Conservation (phyloP, 2,329 filamentous ascomycete genomes). For the Epichloe festucae region DNA sequence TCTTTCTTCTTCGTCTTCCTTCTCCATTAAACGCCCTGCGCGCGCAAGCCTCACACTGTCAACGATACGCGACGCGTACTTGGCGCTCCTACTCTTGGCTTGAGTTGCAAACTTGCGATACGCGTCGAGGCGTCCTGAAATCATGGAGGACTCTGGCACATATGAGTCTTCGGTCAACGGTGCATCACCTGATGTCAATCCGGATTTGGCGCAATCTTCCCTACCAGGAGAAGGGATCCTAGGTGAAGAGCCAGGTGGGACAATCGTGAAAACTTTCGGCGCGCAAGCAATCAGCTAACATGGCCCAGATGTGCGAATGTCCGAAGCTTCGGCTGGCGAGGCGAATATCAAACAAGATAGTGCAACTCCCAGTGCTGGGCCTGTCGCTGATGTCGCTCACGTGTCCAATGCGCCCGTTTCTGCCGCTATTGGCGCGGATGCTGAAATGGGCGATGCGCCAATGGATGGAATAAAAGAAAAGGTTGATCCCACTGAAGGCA, state of each 20-base stretch:
- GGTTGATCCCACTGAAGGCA: conserved; percentile 30
- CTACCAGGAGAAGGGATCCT: conserved; percentile 31
- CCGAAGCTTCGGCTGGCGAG: conserved; percentile 34
- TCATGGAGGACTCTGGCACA: conserved; percentile 46
- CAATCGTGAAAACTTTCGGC: not conserved
- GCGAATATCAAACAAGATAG: conserved; percentile 47
- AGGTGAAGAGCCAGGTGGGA: conserved; percentile 33
- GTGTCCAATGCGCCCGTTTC: conserved; percentile 45
- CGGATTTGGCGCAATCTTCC: conserved; percentile 41
- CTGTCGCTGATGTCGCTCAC: conserved; percentile 49
- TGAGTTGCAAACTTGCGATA: conserved; percentile 1
- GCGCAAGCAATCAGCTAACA: conserved; percentile 1
- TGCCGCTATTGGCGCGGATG: conserved; percentile 55
- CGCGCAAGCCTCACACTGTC: not conserved
- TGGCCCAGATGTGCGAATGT: conserved; percentile 49
- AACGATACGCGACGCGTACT: conserved; percentile 7
- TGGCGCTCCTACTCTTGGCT: not conserved
- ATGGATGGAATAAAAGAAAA: conserved; percentile 36
- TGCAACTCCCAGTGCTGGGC: conserved; percentile 44
- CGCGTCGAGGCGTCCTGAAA: conserved; percentile 4
- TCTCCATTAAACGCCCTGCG: not conserved
- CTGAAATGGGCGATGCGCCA: conserved; percentile 64
- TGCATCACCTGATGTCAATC: conserved; percentile 43
- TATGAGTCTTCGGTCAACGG: conserved; percentile 45
- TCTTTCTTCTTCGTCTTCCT: not conserved